These are phyloP conservation scores for Chaetomium sp. DNA, from an alignment of 2,329 filamentous ascomycete species.

Conservation along the genomic window DNA sequence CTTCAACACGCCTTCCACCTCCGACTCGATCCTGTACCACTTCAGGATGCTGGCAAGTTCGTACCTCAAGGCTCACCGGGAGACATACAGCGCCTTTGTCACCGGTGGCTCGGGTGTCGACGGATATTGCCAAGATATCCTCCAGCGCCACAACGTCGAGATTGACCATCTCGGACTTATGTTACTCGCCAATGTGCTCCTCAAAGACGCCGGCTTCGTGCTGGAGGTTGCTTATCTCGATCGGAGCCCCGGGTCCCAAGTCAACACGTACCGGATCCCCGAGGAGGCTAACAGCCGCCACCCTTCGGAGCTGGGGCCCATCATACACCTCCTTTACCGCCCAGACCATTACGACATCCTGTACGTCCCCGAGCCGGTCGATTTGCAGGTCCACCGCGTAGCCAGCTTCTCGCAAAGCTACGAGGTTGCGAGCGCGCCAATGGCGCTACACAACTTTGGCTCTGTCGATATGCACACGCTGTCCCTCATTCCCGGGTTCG, in stretches of 20 bases:
- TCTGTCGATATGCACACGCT: constrained; percentile 48
- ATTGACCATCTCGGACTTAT: constrained; percentile 89
- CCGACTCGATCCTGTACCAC: constrained; percentile 83
- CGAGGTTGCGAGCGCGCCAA: constrained; percentile 46
- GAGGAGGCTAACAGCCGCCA: constrained; percentile 54
- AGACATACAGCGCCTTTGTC: constrained; percentile 73
- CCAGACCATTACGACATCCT: constrained; percentile 93
- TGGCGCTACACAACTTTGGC: constrained; percentile 47
- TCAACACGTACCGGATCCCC: constrained; percentile 70
- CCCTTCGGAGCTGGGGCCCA: constrained; percentile 48
- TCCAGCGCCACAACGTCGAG: constrained; percentile 77
- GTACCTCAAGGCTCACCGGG: constrained; percentile 75
- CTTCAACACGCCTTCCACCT: constrained; percentile 72
- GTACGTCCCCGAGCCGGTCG: constrained; percentile 55
- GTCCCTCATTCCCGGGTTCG: constrained; percentile 52
- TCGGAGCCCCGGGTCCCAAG: constrained; percentile 74
- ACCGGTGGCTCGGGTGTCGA: constrained; percentile 59
- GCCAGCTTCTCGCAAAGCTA: constrained; percentile 51
- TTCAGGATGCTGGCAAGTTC: constrained; percentile 79
- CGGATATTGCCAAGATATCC: constrained; percentile 67
- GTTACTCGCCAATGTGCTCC: constrained; percentile 74
- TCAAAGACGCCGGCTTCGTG: constrained; percentile 75
- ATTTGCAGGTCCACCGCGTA: constrained; percentile 58
- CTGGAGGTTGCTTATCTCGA: constrained; percentile 93
- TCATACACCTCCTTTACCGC: constrained; percentile 64